Base-by-base conservation (phyloP, 352 stramenopile genomes). In the Phytophthora pini region DNA sequence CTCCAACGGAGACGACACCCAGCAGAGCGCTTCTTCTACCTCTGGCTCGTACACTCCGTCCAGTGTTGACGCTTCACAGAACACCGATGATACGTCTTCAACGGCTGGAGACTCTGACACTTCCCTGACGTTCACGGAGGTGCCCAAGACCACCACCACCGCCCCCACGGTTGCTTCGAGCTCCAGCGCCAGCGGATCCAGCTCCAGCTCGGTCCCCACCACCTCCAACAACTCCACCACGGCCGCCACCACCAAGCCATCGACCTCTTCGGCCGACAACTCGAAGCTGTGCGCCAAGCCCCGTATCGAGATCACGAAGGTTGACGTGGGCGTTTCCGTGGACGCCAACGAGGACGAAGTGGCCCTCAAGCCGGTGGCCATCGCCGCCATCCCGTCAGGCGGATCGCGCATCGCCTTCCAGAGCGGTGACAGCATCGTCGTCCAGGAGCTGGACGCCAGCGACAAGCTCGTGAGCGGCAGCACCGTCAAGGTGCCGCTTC, bases 371-470 rank as follows among this genome's bases (percentile, higher is more conserved):
- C 53, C 87, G 7, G 50, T 89, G 9, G 77, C 80, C 34, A 77
- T 84, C 49, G 58, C 70, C 10, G 68, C 77, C 27, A 74, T 87
- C 34, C 76, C 76, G 2, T 66, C 67, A 26, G 76, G 76, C 24
- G 79, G 79, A 29, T 80, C 79, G 4, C 72, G 73, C 38, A 64
- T 85, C 34, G 80, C 80, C 15, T 84, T 82, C 64, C 77, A 87
- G 43, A 89, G 77, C 24, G 77, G 68, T n/a, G 66, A 67, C 40
- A 78, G 68, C 36, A 66, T 79, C 20, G 70, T 84, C 45, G 77
- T 87, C 7, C 66, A 76, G 10, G 68, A 84, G 39, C 66, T 89
- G 0, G 80, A 89, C 43, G 71, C 67, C 2, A 76, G 56, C 22
- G 80, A 87, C 70, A 77, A 80, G 57, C 26, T 84, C 20, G 75